phyloP scores from a whole-genome alignment of 2,329 filamentous ascomycete species.

The Trichoderma endophyticum region DNA sequence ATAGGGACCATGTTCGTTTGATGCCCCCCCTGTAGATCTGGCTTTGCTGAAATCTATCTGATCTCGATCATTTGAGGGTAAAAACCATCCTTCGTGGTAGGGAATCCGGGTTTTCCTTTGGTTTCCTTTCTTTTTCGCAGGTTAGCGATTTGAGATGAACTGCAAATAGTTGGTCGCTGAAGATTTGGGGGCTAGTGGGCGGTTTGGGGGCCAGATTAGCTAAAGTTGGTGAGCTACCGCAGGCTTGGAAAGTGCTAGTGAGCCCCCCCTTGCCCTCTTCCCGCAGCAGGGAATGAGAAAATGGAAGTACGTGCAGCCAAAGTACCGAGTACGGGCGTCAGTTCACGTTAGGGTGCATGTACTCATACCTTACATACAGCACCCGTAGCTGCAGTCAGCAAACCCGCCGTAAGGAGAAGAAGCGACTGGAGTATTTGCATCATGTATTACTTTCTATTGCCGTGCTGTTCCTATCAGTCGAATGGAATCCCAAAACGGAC shows the following conservation, averaged over 20 bases:
- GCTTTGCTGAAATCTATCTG: background rate
- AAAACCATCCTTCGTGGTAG: background rate
- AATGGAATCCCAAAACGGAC: background rate
- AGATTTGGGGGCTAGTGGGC: constrained; percentile 8
- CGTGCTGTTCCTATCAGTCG: background rate
- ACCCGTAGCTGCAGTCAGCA: background rate
- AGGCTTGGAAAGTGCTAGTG: background rate
- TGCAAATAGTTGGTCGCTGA: background rate
- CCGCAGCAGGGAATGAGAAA: background rate
- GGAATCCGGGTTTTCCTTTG: background rate
- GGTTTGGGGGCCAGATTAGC: constrained; percentile 13
- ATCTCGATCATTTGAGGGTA: background rate
- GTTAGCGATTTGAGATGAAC: constrained; percentile 3
- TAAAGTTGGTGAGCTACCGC: background rate
- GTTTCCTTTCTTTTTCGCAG: background rate
- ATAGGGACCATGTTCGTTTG: background rate
- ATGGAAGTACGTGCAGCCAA: background rate
- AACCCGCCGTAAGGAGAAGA: background rate
- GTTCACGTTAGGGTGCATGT: background rate
- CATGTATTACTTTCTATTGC: background rate
- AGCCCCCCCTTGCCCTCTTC: background rate
- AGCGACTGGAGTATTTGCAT: background rate
- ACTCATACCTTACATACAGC: background rate
- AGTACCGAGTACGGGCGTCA: background rate
- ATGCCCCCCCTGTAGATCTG: background rate